Conservation (phyloP, 345 rosid species). For the Psidium friedrichsthalianum region DNA sequence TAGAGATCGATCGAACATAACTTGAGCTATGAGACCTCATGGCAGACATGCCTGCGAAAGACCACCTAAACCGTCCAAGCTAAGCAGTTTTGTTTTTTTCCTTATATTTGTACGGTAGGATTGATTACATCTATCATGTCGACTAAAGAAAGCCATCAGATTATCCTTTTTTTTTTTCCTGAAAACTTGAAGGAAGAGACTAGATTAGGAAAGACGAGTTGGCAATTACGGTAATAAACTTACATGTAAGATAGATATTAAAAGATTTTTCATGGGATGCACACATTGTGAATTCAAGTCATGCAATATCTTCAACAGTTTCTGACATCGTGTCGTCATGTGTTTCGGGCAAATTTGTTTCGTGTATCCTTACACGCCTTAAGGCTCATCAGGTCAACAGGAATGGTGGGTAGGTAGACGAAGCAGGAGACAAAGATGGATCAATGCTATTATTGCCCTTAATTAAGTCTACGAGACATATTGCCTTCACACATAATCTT, state of each 20-base stretch:
- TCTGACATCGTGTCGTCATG: neutral
- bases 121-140: neutral
- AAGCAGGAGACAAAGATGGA: neutral
- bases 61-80: neutral
- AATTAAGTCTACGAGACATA: neutral
- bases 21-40: neutral
- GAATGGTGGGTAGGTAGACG: neutral
- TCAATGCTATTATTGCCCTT: neutral
- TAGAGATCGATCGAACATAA: neutral
- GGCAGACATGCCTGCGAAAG: neutral
- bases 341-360: neutral
- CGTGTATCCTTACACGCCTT: neutral
- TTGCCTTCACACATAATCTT: neutral
- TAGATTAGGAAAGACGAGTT: neutral
- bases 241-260: neutral
- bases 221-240: neutral
- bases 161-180: neutral
- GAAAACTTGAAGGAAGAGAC: neutral
- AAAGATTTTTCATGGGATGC: neutral
- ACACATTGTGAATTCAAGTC: neutral
- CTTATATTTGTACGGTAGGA: neutral
- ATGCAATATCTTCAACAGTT: neutral
- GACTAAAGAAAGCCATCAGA: neutral
- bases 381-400: neutral
- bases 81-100: accelerated